These are phyloP conservation scores for Calonectria naviculata DNA, from an alignment of 2,329 filamentous ascomycete genomes.

Conservation along the genomic window DNA sequence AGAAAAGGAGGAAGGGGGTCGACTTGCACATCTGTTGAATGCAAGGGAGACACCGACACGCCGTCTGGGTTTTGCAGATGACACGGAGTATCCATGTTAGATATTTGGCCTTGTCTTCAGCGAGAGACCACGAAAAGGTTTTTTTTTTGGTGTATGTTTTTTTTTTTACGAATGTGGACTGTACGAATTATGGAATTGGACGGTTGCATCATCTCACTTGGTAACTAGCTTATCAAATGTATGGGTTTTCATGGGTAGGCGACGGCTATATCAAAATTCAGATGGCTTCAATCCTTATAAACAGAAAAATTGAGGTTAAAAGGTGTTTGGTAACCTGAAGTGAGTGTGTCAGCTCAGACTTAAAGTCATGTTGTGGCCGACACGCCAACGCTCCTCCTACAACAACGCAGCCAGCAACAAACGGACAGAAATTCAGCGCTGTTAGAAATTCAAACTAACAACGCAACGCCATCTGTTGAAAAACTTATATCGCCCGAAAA, in stretches of 20 bases:
- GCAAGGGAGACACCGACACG: constrained; percentile 10
- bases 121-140: too few species aligned
- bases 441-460: neutral
- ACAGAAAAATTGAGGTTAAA: too few species aligned
- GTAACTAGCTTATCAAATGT: neutral
- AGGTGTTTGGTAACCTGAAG: neutral
- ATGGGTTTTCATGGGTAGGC: neutral
- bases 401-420: neutral
- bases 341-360: neutral
- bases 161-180: too few species aligned
- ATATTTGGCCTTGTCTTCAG: too few species aligned
- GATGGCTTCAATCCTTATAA: too few species aligned
- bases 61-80: neutral
- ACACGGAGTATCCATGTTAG: neutral
- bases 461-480: too few species aligned
- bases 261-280: too few species aligned
- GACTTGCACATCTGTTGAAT: constrained; percentile 13
- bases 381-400: constrained; percentile 1
- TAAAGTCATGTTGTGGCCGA: neutral
- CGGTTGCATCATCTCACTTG: neutral
- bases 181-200: neutral
- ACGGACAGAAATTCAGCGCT: neutral
- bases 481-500: constrained; percentile 32
- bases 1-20: constrained; percentile 19
- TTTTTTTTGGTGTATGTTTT: too few species aligned